These are phyloP conservation scores for Cladosporium sphaerospermum DNA, from an alignment of 2,329 filamentous ascomycete species.

Conservation along the genomic window DNA sequence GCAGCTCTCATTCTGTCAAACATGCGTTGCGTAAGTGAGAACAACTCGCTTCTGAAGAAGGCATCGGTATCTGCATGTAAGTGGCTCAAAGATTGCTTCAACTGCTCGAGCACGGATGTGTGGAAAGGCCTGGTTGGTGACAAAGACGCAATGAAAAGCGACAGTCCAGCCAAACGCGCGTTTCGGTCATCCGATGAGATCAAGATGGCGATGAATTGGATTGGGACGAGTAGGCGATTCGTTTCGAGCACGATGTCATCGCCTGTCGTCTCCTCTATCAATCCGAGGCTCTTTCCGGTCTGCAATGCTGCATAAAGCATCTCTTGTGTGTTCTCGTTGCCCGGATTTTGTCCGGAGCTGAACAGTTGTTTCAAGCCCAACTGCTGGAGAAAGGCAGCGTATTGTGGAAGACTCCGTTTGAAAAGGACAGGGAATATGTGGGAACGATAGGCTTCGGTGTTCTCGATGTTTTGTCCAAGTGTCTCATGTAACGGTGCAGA, in stretches of 20 bases:
- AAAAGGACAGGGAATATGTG: constrained; percentile 46
- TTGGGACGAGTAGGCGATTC: constrained; percentile 49
- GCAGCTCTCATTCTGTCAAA: constrained; percentile 67
- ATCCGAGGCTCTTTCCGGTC: constrained; percentile 41
- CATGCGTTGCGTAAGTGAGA: constrained; percentile 68
- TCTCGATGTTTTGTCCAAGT: constrained; percentile 28
- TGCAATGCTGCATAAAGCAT: constrained; percentile 34
- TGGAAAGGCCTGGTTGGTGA: constrained; percentile 70
- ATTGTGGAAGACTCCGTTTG: constrained; percentile 34
- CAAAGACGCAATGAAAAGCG: constrained; percentile 69
- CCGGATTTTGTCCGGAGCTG: constrained; percentile 7
- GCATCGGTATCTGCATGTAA: constrained; percentile 76
- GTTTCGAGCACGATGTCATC: constrained; percentile 17
- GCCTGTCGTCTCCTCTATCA: constrained; percentile 34
- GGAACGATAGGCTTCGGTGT: constrained; percentile 36
- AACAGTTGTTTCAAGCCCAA: constrained; percentile 32
- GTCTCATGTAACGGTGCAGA: constrained; percentile 17
- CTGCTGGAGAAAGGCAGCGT: constrained; percentile 34
- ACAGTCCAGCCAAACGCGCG: constrained; percentile 73
- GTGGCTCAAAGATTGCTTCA: constrained; percentile 48
- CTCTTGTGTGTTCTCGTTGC: constrained; percentile 4
- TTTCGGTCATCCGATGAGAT: constrained; percentile 32
- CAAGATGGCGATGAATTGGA: constrained; percentile 33
- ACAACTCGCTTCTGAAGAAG: constrained; percentile 74
- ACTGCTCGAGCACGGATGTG: constrained; percentile 51